Base-by-base conservation (phyloP, 2,329 filamentous ascomycete species). In the Endocalyx cinctus region DNA sequence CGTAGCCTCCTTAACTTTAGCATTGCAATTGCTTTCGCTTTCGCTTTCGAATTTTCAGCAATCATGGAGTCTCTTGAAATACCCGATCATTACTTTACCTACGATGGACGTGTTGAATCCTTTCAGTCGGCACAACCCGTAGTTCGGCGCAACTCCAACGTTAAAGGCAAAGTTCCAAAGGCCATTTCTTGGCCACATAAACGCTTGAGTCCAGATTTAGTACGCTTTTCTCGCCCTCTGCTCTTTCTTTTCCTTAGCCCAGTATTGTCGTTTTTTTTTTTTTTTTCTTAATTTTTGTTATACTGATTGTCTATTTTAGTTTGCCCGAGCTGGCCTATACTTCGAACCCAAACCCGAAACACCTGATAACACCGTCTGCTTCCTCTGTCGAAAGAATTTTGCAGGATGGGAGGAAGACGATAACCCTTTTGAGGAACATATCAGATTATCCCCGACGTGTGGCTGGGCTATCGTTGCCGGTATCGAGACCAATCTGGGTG, bases 361-460 rank as follows among this genome's bases (percentile, higher is more conserved):
- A 52, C 82, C 82, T 23, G 92, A 98, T 59, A 97, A 97, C 59
- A 86, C 86, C 29, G 76, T 79, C 47, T 98, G 92, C 59, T 97
- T 94, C 60, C 71, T 88, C 23, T 98, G 92, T 64, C 69, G 79
- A 42, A 84, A 87, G 56, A 78, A 82, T 35, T 72, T 98, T 10
- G 88, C 94, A 56, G 89, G 88, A 39, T 98, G 92, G 92, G 90
- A 97, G 51, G 72, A 82, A 25, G 79, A 81, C 15, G 92, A 98
- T 55, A 77, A 87, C 39, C 87, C 92, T 0, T 68, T 94, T 5
- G 71, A 73, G 31, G 92, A 98, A 56, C 92, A 98, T 60, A 58
- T 95, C 18, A 86, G 81, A 45, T 86, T 95, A 55, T 84, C 87
- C 3, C 74, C 79, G 2, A 70, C 80, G 25, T 98, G 92, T 54